Base-by-base conservation (phyloP, 2,329 filamentous ascomycete genomes). In the Corinectria fuckeliana region DNA sequence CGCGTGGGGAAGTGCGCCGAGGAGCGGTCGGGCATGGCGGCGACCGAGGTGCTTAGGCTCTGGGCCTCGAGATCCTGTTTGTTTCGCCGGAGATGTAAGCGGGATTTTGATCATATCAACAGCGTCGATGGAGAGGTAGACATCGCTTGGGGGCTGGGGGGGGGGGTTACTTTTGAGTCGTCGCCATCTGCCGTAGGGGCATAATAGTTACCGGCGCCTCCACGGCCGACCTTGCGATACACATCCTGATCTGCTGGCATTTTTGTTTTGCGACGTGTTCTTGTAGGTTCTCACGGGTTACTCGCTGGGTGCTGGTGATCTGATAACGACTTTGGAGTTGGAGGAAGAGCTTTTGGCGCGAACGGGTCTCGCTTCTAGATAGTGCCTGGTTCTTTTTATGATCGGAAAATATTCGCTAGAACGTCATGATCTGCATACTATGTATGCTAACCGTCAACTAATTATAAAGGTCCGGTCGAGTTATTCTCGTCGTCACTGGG, bases 191-290 rank as follows among this genome's bases (percentile, higher is more conserved):
- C 80, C 64, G 82, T 78, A 62, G 82, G 79, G 69, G 78, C 78
- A 68, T 81, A 82, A 72, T 83, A 88, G 74, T 90, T 90, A 51
- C 87, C 87, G 5, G 86, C 86, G 49, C 87, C 87, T 53, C 87
- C 87, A 48, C 87, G 83, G 56, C 87, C 87, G 39, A 82, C 79
- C 58, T 79, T 80, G 64, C 79, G 78, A 64, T 82, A 83, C 50
- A 77, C 77, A 66, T 83, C 83, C 58, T 71, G 66, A 34, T 72
- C 67, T 54, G 65, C 57, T 34, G 69, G 48, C 62, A 71, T 71
- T 21, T 21, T 23, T 13, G 45, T 21, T 21, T 23, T 13, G 45
- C 23, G 26, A 23, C n/a, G 32, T 39, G 21, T 32, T 56, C 4
- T 45, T 18, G 34, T 4, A 13, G 25, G 4, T 50, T 58, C 38